Evolutionary conservation across 305 asterid genomes (phyloP), one percentile per base, ranked within the genome.

Genomic region (Fraxinus dipetala): DNA sequence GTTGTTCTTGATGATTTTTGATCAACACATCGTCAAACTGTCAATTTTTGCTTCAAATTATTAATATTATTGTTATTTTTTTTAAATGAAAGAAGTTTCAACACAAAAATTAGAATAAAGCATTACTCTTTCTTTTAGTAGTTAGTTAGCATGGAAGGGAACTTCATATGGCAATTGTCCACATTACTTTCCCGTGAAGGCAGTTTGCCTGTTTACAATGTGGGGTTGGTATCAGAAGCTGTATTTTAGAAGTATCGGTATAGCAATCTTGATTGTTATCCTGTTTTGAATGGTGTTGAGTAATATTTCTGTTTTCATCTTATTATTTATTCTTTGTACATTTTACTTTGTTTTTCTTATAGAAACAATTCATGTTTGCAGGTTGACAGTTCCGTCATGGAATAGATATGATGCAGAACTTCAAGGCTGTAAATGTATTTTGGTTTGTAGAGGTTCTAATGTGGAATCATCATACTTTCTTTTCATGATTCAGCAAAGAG

Each of bases 371-470:
- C n/a, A 24, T 59, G 35, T 13, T 24, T 82, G 85, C 87, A 86
- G 89, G 85, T 80, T 26, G 78, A 34, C 72, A 32, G 36, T 70
- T 35, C 32, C 72, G 61, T 75, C 69, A 80, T 75, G 78, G 76
- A 72, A 32, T 84, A 79, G 84, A 82, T 81, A 80, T 63, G 40
- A 84, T 69, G 83, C 74, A 83, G 74, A 77, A 79, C 18, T 40
- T 72, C 70, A 78, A 79, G 48, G 78, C 40, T 79, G 73, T 81
- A 73, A 45, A 36, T 79, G 16, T 78, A 79, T 78, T 79, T 10
- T 81, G 40, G 18, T 10, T 38, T 73, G 81, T 84, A 80, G 85
- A 80, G 85, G 75, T 72, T 84, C 65, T 72, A 40, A 73, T 77
- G 77, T 80, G 86, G 83, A 81, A 24, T 73, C 81, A 78, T 81